Conservation (phyloP, 169 alveolate genomes). For the Ophryocystis elektroscirrha region DNA sequence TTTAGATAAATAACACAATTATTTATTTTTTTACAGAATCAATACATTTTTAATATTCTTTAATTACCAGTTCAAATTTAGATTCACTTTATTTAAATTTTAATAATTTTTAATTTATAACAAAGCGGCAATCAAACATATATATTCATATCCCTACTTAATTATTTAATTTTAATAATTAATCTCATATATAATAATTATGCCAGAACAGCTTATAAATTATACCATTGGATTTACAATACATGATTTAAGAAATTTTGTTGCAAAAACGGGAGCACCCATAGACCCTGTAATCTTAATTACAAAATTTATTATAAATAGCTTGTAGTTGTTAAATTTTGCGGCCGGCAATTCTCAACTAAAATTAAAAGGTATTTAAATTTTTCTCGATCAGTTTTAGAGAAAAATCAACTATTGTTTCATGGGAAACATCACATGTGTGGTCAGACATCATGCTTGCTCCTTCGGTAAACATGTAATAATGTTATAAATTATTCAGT, state of each 20-base stretch:
- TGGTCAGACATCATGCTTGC: conserved; percentile 55
- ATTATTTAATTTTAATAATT: background rate
- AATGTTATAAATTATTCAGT: conserved; percentile 3
- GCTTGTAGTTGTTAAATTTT: conserved; percentile 62
- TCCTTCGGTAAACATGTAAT: conserved; percentile 21
- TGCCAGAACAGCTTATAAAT: background rate
- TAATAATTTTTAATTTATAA: conserved; percentile 1
- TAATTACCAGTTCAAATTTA: no score
- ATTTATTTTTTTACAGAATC: no score
- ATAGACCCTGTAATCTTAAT: no score
- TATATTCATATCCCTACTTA: background rate
- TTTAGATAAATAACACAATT: no score
- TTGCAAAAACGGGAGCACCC: conserved; percentile 30
- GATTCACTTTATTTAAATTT: background rate
- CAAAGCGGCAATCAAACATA: background rate
- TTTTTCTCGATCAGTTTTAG: no score
- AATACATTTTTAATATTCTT: no score
- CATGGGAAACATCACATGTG: conserved; percentile 60
- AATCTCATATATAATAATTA: background rate
- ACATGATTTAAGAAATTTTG: conserved; percentile 46
- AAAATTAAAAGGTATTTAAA: conserved; percentile 48
- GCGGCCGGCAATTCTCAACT: conserved; percentile 52
- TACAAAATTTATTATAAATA: no score
- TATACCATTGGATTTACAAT: conserved; percentile 34
- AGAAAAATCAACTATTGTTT: conserved; percentile 48